Conservation (phyloP, 2,329 filamentous ascomycete genomes). For the Aspergillus tamarii region DNA sequence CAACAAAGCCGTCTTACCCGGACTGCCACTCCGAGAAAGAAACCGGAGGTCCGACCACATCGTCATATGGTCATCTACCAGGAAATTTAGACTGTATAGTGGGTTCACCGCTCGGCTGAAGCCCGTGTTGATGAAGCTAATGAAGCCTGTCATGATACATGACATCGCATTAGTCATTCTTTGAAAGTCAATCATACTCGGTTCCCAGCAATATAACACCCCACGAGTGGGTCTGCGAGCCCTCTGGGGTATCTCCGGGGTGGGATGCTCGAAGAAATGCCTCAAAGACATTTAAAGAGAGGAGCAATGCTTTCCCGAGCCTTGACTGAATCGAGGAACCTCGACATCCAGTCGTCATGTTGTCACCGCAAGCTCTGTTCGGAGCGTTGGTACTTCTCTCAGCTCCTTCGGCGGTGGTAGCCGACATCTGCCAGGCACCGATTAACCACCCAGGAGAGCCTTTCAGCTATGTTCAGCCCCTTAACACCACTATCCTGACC, state of each 20-base stretch:
- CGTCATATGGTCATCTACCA: background rate
- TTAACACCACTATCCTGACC: background rate
- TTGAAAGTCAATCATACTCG: background rate
- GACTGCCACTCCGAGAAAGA: background rate
- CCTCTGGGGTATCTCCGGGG: background rate
- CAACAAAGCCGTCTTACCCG: background rate
- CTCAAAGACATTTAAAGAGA: background rate
- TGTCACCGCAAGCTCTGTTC: background rate
- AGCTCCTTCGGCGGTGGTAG: background rate
- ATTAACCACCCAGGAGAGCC: background rate
- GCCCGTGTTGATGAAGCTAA: background rate
- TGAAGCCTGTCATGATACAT: background rate
- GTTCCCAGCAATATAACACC: background rate
- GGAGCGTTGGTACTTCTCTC: background rate
- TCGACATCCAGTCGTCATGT: background rate
- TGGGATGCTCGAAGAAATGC: background rate
- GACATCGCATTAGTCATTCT: background rate
- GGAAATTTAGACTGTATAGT: background rate
- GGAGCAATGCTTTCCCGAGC: background rate
- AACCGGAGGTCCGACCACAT: background rate
- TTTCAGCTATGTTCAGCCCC: background rate
- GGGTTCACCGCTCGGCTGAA: background rate
- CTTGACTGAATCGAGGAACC: background rate
- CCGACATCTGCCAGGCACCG: background rate
- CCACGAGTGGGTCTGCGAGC: background rate